A percentile compares a stretch with the other conserved stretches of the same genome.
These are phyloP conservation scores for Nannizzia gypsea DNA, from an alignment of 2,329 filamentous ascomycete species.

Conservation along the genomic window DNA sequence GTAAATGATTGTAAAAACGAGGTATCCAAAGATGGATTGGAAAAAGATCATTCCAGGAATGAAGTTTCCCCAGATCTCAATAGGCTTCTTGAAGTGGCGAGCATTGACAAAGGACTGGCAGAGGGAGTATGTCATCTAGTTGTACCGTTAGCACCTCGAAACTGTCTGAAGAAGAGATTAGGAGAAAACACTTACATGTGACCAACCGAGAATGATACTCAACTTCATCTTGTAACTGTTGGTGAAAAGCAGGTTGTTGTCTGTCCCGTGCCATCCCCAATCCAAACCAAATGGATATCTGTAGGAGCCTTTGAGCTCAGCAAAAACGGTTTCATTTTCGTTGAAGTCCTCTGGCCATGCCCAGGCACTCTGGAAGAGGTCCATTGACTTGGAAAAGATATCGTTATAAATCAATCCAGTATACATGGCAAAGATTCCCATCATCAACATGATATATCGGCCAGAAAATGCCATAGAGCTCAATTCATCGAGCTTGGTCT, in stretches of 20 bases:
- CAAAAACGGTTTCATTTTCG: constrained; percentile 52
- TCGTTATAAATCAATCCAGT: constrained; percentile 98
- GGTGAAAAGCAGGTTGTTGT: constrained; percentile 88
- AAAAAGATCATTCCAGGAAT: constrained; percentile 98
- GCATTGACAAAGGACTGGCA: constrained; percentile 89
- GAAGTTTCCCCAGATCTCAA: constrained; percentile 97
- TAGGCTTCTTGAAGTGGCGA: constrained; percentile 82
- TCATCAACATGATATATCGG: constrained; percentile 95
- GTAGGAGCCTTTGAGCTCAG: constrained; percentile 58
- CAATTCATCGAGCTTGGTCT: constrained; percentile 89
- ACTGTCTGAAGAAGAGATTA: too few species aligned
- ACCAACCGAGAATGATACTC: constrained; percentile 93
- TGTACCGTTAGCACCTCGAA: background rate
- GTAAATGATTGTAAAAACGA: constrained; percentile 87
- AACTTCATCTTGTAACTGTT: constrained; percentile 99
- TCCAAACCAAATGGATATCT: constrained; percentile 93
- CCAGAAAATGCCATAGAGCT: constrained; percentile 99
- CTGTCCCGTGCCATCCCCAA: constrained; percentile 90
- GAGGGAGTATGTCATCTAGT: constrained; percentile 86
- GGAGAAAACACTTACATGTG: constrained; percentile 43
- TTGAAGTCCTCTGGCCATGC: constrained; percentile 63
- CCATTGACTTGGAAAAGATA: constrained; percentile 85
- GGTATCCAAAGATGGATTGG: constrained; percentile 95
- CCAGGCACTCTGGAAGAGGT: constrained; percentile 83
- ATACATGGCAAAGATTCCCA: constrained; percentile 94